A percentile compares a stretch with the other conserved stretches of the same genome.
Conservation (phyloP, 305 asterid genomes). For the Solanum hybrid region DNA sequence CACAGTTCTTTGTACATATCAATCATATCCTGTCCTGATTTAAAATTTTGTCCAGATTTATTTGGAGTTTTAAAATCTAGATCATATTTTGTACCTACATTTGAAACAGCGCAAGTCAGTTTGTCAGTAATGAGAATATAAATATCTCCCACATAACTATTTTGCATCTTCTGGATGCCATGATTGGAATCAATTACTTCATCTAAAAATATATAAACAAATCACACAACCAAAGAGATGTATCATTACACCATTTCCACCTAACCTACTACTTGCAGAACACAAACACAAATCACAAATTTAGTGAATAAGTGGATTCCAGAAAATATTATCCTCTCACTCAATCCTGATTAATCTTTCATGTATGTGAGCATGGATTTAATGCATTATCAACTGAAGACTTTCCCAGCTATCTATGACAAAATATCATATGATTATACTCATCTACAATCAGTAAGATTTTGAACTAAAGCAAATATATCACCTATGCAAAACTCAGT, state of each 20-base stretch:
- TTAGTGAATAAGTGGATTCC: neutral
- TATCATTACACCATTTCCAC: slow-evolving; percentile 12
- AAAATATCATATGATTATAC: slow-evolving; percentile 1
- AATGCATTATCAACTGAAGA: neutral
- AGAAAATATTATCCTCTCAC: neutral
- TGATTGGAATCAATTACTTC: neutral
- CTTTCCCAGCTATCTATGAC: neutral
- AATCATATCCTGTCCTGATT: slow-evolving; percentile 93
- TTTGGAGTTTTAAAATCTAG: slow-evolving; percentile 78
- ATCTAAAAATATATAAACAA: neutral
- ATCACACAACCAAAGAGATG: slow-evolving; percentile 1
- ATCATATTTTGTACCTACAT: slow-evolving; percentile 89
- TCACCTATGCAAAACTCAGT: slow-evolving; percentile 95
- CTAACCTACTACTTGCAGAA: neutral
- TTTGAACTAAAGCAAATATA: neutral
- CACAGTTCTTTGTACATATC: slow-evolving; percentile 78
- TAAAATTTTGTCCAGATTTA: slow-evolving; percentile 80
- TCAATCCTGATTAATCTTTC: neutral
- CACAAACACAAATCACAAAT: neutral
- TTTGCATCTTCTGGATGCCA: neutral
- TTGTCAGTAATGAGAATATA: slow-evolving; percentile 8
- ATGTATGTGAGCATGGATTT: neutral
- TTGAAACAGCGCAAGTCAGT: slow-evolving; percentile 14
- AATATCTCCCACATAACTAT: neutral
- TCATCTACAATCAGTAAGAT: neutral